Base-by-base conservation (phyloP, 345 rosid species). In the Hibiscus tridactylites region DNA sequence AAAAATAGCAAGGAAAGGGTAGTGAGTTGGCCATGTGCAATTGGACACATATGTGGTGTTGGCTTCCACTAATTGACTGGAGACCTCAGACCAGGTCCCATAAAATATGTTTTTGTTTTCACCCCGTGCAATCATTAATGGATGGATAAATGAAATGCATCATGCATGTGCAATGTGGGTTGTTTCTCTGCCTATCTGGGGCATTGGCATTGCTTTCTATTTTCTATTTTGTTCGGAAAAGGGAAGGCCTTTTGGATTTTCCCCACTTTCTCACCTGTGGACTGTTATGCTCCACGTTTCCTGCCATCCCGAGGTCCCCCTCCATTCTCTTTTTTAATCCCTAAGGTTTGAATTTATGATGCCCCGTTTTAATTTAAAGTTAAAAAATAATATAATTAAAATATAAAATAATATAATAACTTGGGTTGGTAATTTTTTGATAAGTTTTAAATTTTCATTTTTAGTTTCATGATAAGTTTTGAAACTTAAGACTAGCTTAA, bases 101-200 rank as follows among this genome's bases (percentile, higher is more conserved):
- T 6, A 54, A 52, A 4, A n/a, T 5, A n/a, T n/a, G 37, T 15
- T 13, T 49, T 73, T 70, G 67, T 74, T 74, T 78, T 73, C 60
- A 68, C 64, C 78, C 61, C 13, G 2, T 78, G 84, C 85, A 85
- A 83, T 81, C 81, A 81, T 83, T 71, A 65, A 72, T 76, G 77
- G 75, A 31, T 79, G 79, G 61, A 62, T 12, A 61, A 3, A 9
- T 2, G 33, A 63, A 73, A 64, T 65, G 88, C 86, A 82, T 82
- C 72, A 64, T 65, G 88, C 86, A 82, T 82, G 86, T 82, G 88
- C 84, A 50, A 54, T 64, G 86, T 75, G 77, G 79, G 83, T 11
- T 74, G 75, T 66, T 74, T 52, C 64, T 72, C 76, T 70, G 69
- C 9, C 80, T 59, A 77, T 73, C 71, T 75, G 69, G 12, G 70